Evolutionary conservation across 176 grass and related monocot species (phyloP), one percentile per base, ranked within the genome.

Genomic region (Chloris gayana): DNA sequence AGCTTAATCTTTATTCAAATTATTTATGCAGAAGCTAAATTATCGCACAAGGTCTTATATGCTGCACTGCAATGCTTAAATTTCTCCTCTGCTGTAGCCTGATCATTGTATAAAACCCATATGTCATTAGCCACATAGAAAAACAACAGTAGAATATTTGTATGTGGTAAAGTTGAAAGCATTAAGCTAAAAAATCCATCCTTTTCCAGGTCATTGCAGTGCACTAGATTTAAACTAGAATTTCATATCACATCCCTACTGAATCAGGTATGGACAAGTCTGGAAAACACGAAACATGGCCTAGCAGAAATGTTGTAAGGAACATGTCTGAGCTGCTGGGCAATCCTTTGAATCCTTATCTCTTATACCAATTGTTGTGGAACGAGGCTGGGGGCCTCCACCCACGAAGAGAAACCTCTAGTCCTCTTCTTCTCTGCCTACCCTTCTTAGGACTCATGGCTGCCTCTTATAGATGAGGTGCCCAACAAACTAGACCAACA

Each of bases 51-150:
- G 22, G 88, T 93, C 86, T 93, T 85, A 69, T 98, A 98, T 64
- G 95, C 95, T 78, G 95, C 78, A 72, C 92, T 82, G 79, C 95
- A 98, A 70, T 89, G 74, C 82, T 98, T 98, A 82, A 98, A 98
- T 89, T 86, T 98, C 84, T 98, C 95, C 72, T 91, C 92, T 47
- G 95, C 95, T 67, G 72, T 87, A 70, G 73, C 80, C 95, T 98
- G 86, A 70, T 45, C 76, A 83, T 64, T 38, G 51, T 66, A 81
- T 33, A 80, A 73, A 38, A 56, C 73, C 6, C 18, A 27, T 14
- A 73, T 63, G 70, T 64, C 29, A 51, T 30, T 69, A 86, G 29
- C 38, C 75, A 56, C 21, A 13, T 60, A 54, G 26, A 78, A 22
- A 46, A 75, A 54, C 54, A 47, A 70, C 45, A 78, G 35, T 75